Conservation (phyloP, 2,329 filamentous ascomycete species). For the Penicillium glabrum region DNA sequence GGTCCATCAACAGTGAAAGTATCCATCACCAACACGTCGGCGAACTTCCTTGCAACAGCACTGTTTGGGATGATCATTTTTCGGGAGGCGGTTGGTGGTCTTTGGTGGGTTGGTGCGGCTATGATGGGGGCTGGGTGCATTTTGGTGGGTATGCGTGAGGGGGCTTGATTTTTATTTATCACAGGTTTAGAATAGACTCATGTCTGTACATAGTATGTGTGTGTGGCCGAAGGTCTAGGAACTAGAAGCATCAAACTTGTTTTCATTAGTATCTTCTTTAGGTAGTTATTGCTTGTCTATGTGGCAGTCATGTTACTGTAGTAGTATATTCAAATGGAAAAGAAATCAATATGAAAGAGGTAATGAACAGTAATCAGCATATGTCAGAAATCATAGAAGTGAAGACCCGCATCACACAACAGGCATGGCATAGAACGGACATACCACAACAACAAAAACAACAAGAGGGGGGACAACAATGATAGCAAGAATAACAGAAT, state of each 20-base stretch:
- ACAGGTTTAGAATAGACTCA: not conserved
- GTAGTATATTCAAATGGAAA: too few relatives aligned
- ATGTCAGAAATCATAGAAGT: too few relatives aligned
- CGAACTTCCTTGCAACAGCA: slow-evolving; percentile 64
- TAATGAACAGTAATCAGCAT: too few relatives aligned
- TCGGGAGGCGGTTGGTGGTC: slow-evolving; percentile 53
- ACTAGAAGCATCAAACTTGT: not conserved
- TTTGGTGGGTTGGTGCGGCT: slow-evolving; percentile 63
- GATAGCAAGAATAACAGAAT: too few relatives aligned
- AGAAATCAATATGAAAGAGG: too few relatives aligned
- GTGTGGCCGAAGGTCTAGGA: not conserved
- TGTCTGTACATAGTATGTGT: not conserved
- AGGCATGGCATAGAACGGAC: too few relatives aligned
- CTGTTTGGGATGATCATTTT: slow-evolving; percentile 60
- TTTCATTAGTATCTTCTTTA: too few relatives aligned
- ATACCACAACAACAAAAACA: too few relatives aligned
- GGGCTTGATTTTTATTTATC: slow-evolving; percentile 21
- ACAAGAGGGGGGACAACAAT: too few relatives aligned
- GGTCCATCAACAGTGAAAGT: slow-evolving; percentile 62
- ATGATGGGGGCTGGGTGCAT: slow-evolving; percentile 63
- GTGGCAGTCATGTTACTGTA: too few relatives aligned
- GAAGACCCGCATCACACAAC: too few relatives aligned
- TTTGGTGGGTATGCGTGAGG: slow-evolving; percentile 61
- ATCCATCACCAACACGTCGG: slow-evolving; percentile 63
- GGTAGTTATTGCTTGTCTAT: too few relatives aligned